A percentile compares a stretch with the other conserved stretches of the same genome.
Conservation (phyloP, 768 basidiomycete genomes). For the Xanthoconium purpureum region DNA sequence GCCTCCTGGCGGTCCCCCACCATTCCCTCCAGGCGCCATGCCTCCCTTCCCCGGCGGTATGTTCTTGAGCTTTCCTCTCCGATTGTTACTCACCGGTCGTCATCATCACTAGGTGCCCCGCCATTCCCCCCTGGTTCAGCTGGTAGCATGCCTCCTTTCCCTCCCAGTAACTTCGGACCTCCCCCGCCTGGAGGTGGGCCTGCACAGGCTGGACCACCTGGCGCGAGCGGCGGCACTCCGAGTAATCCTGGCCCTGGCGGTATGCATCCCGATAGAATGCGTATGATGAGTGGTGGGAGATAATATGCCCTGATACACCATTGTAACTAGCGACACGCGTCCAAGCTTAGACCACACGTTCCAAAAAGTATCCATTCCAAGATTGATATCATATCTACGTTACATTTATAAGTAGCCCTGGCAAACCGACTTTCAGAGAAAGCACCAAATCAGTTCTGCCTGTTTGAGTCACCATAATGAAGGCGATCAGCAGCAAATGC, state of each 20-base stretch:
- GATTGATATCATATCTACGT: neutral
- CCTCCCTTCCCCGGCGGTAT: conserved; percentile 51
- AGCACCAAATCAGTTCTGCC: neutral
- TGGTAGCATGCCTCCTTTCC: conserved; percentile 32
- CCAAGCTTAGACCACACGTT: neutral
- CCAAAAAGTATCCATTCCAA: neutral
- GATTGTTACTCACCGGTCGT: neutral
- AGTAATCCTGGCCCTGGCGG: conserved; percentile 50
- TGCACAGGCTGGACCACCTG: conserved; percentile 41
- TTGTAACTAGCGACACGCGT: neutral
- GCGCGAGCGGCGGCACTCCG: conserved; percentile 26
- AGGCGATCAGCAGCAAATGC: conserved; percentile 24
- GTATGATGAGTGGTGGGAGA: conserved; percentile 61
- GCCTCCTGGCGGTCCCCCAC: conserved; percentile 61
- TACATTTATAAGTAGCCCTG: neutral
- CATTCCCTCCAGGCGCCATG: conserved; percentile 65
- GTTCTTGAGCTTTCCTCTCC: conserved; percentile 14
- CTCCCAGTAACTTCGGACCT: conserved; percentile 34
- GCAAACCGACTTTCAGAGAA: neutral
- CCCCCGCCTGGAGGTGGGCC: conserved; percentile 41
- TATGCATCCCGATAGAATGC: conserved; percentile 82
- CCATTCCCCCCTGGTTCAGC: conserved; percentile 48
- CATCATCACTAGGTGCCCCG: conserved; percentile 34
- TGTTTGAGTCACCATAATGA: conserved; percentile 9
- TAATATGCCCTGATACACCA: conserved; percentile 1